phyloP scores from a whole-genome alignment of 345 rosid species.

The Cochlearia excelsa region DNA sequence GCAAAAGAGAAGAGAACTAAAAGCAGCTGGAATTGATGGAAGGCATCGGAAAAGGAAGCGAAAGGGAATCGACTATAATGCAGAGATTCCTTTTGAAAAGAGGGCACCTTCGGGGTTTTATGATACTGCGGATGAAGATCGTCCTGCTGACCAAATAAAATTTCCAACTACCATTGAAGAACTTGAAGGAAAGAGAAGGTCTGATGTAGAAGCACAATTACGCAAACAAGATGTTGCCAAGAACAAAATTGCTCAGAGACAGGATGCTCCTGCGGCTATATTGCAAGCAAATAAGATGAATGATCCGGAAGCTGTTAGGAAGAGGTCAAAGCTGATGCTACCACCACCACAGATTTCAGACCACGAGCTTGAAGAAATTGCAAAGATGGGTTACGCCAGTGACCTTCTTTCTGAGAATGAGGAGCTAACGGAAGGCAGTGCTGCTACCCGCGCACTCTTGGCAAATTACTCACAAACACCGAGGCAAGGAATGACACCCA shows the following conservation, averaged over 20 bases:
- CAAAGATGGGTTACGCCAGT: conserved; percentile 97
- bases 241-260: conserved; percentile 89
- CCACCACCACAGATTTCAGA: conserved; percentile 98
- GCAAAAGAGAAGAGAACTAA: conserved; percentile 94
- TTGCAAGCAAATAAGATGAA: conserved; percentile 95
- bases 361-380: conserved; percentile 91
- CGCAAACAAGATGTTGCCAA: conserved; percentile 83
- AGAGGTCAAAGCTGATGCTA: conserved; percentile 92
- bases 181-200: conserved; percentile 91
- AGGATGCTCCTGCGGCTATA: conserved; percentile 92
- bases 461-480: conserved; percentile 91
- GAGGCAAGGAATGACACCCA: conserved; percentile 78
- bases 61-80: conserved; percentile 89
- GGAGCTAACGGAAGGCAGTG: conserved; percentile 83
- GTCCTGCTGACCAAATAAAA: conserved; percentile 64
- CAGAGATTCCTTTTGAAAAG: conserved; percentile 97
- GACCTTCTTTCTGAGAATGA: conserved; percentile 80
- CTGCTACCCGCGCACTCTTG: conserved; percentile 93
- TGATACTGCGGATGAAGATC: conserved; percentile 87
- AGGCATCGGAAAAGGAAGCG: conserved; percentile 84
- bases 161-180: conserved; percentile 95
- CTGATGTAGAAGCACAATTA: conserved; percentile 78
- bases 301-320: conserved; percentile 95
- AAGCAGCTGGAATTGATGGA: conserved; percentile 93
- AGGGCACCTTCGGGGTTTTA: conserved; percentile 95